These are phyloP conservation scores for Ceratorhiza oryzae-sativae DNA, from an alignment of 1,284 basidiomycete species.

Conservation along the genomic window DNA sequence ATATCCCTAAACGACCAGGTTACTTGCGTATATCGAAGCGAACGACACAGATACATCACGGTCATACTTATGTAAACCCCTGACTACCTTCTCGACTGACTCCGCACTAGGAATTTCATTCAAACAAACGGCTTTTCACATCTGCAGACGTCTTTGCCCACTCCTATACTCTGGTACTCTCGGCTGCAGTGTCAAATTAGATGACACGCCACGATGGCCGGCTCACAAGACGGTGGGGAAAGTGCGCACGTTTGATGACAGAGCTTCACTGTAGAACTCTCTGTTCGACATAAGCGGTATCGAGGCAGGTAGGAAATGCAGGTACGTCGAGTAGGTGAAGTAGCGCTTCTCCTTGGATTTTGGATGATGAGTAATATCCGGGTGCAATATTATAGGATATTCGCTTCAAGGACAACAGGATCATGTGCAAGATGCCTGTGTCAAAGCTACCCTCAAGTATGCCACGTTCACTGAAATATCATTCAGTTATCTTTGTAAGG, in stretches of 20 bases:
- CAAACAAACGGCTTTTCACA: constrained; percentile 66
- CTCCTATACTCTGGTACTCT: constrained; percentile 64
- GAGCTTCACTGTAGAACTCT: constrained; percentile 66
- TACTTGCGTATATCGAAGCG: constrained; percentile 65
- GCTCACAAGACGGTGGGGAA: constrained; percentile 54
- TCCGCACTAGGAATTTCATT: constrained; percentile 54
- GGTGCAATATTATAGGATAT: constrained; percentile 71
- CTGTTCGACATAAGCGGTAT: constrained; percentile 66
- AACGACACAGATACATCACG: constrained; percentile 61
- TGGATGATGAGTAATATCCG: constrained; percentile 57
- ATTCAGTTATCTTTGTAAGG: constrained; percentile 53
- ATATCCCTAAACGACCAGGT: constrained; percentile 62
- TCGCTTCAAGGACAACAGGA: constrained; percentile 64
- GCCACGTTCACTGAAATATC: neutral
- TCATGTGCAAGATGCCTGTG: constrained; percentile 65
- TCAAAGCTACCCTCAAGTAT: neutral
- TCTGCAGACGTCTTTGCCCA: constrained; percentile 58
- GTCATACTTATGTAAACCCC: constrained; percentile 60
- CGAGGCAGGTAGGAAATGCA: constrained; percentile 59
- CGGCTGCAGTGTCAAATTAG: constrained; percentile 52
- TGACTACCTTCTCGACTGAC: neutral
- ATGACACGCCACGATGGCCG: constrained; percentile 55
- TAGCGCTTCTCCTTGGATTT: constrained; percentile 69
- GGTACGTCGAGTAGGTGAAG: constrained; percentile 71
- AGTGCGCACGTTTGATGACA: constrained; percentile 63